Evolutionary conservation across 2,329 filamentous ascomycete species (phyloP), one percentile per base, ranked within the genome.

Genomic region (Magnaporthiopsis poae): DNA sequence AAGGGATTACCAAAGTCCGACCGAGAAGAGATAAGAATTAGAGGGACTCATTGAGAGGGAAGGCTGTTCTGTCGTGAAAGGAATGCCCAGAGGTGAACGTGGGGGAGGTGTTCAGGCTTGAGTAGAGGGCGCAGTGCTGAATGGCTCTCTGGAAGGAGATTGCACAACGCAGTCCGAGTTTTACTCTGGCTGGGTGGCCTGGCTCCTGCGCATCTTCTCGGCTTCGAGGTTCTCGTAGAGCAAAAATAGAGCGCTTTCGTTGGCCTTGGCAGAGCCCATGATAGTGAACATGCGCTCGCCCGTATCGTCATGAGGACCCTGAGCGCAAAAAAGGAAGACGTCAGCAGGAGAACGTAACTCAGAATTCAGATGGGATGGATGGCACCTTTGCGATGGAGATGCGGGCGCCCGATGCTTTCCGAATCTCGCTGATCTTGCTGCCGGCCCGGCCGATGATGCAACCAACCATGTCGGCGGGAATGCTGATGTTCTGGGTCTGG

Each of bases 271-370:
- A 68, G 91, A 96, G 71, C 95, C 95, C 86, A 96, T 97, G 77
- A 99, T 99, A 75, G 95, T 99, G 82, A 99, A 99, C 95, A 99
- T 99, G 74, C 95, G 89, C 84, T 99, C 95, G 71, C 95, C 95
- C 68, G 92, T 96, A 72, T 98, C 95, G 73, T 99, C 95, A 75
- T 99, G 95, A 67, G 95, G 92, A 62, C 93, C 89, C 85, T 88
- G 66, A 7, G 3, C 33, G 7, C 21, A 61, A 65, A n/a, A 27
- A 12, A 18, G 21, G 13, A 46, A 64, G 5, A 35, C 29, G 13
- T 36, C 18, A 56, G 12, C 18, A 11, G 36, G 21, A 35, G 21
- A 27, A 52, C 36, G 5, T 21, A 9, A 18, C 46, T 64, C 31
- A 1, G 29, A 27, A 36, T 12, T 3, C 29, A 62, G 64, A 25